Percentiles rank a stretch among this genome's conserved stretches.
phyloP scores from a whole-genome alignment of 345 rosid species.

The Moringa oleifera region DNA sequence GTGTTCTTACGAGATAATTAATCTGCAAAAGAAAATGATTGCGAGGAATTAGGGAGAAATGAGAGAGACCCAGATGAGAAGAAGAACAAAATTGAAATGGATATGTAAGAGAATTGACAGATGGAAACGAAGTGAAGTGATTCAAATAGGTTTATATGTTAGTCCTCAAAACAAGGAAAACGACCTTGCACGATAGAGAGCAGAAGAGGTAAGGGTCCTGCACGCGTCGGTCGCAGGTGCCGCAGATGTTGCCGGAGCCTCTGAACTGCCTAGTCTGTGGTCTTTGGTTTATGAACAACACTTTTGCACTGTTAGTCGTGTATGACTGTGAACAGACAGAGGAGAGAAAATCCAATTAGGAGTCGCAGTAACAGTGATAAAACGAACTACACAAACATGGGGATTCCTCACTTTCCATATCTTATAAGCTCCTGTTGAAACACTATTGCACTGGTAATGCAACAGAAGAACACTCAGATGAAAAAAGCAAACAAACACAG shows the following conservation, averaged over 20 bases:
- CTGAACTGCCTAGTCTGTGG: constrained; percentile 60
- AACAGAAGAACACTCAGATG: not conserved
- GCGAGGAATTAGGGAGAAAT: no score
- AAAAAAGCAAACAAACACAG: not conserved
- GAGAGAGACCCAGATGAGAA: constrained; percentile 10
- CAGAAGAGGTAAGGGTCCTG: constrained; percentile 71
- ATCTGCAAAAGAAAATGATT: constrained; percentile 38
- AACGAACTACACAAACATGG: not conserved
- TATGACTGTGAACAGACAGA: constrained; percentile 44
- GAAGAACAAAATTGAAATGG: constrained; percentile 1
- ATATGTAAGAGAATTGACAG: not conserved
- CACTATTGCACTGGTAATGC: not conserved
- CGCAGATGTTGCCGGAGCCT: constrained; percentile 63
- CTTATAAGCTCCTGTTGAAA: not conserved
- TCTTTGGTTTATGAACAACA: constrained; percentile 76
- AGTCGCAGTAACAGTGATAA: no score
- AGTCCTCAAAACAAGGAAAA: not conserved
- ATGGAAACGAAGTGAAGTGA: not conserved
- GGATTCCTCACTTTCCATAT: not conserved
- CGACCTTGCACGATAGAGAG: constrained; percentile 89
- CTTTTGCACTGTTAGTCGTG: constrained; percentile 76
- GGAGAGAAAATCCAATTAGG: not conserved
- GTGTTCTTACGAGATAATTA: constrained; percentile 41
- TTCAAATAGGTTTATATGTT: not conserved
- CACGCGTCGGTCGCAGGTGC: constrained; percentile 63